Evolutionary conservation across 2,329 filamentous ascomycete species (phyloP).

Genomic region (Myriosclerotinia curreyana): DNA sequence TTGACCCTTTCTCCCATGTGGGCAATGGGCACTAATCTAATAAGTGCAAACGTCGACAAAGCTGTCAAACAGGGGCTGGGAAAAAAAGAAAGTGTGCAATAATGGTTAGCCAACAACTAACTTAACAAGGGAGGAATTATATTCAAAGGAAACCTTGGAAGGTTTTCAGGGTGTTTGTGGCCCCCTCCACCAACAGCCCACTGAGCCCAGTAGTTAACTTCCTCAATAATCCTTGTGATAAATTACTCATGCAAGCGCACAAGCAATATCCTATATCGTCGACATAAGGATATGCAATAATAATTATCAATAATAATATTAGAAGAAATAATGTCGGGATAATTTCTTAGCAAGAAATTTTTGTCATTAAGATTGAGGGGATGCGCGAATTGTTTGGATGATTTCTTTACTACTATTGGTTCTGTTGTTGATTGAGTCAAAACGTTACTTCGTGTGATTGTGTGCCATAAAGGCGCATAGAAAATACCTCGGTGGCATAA

Average conservation of each 20-base stretch:
- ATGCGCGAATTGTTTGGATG: conserved; percentile 21
- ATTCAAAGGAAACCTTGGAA: no score
- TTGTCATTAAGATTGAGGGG: conserved; percentile 24
- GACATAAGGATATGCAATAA: conserved; percentile 9
- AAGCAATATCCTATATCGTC: conserved; percentile 23
- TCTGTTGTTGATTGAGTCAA: conserved; percentile 9
- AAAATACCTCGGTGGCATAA: conserved; percentile 18
- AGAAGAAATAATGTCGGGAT: conserved; percentile 18
- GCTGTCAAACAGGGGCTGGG: conserved; percentile 31
- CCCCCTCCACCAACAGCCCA: conserved; percentile 11
- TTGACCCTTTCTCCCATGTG: conserved; percentile 28
- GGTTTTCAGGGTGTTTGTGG: conserved; percentile 25
- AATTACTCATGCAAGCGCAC: conserved; percentile 25
- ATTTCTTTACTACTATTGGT: conserved; percentile 22
- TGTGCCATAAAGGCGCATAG: conserved; percentile 25
- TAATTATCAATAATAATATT: no score
- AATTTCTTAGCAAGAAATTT: conserved; percentile 23
- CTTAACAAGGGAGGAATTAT: conserved; percentile 18
- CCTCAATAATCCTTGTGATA: conserved; percentile 24
- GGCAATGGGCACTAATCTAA: conserved; percentile 26
- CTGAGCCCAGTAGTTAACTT: no score
- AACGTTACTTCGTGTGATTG: conserved; percentile 19
- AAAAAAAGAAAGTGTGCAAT: conserved; percentile 20
- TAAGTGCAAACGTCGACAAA: conserved; percentile 21
- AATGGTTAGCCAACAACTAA: no score